phyloP scores from a whole-genome alignment of 495 filamentous ascomycete genomes.

The Xanthoparmelia taractica region DNA sequence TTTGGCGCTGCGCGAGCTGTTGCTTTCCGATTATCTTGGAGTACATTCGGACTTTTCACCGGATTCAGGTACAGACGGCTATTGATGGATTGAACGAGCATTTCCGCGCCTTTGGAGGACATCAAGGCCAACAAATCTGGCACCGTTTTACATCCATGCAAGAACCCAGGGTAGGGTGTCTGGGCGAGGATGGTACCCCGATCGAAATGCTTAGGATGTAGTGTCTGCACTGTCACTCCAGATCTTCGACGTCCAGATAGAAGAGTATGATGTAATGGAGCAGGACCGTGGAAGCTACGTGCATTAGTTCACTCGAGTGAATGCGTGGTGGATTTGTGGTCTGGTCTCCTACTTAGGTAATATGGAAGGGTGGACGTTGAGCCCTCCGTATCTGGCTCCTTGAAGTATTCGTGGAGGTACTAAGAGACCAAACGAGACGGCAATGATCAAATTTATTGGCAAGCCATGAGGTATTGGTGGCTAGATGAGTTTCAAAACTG shows the following conservation, averaged over 20 bases:
- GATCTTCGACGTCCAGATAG: constrained; percentile 48
- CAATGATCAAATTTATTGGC: constrained; percentile 73
- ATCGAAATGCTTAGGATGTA: constrained; percentile 70
- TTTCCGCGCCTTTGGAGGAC: constrained; percentile 44
- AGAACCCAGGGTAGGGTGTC: constrained; percentile 47
- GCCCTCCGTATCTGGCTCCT: constrained; percentile 65
- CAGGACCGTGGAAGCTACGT: constrained; percentile 61
- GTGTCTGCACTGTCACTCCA: constrained; percentile 76
- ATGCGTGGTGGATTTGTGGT: not conserved
- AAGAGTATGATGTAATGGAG: constrained; percentile 72
- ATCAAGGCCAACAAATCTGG: constrained; percentile 36
- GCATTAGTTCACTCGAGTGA: not conserved
- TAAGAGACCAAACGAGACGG: constrained; percentile 92
- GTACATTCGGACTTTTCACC: not conserved
- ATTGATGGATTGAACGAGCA: constrained; percentile 55
- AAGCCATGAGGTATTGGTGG: constrained; percentile 46
- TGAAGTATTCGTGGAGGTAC: constrained; percentile 70
- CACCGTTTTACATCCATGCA: constrained; percentile 40
- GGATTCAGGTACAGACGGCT: constrained; percentile 49
- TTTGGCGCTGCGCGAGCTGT: constrained; percentile 40
- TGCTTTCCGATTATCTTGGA: constrained; percentile 20
- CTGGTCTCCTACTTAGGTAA: constrained; percentile 61
- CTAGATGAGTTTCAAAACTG: constrained; percentile 32
- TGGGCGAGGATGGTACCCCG: constrained; percentile 66
- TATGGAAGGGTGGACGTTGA: constrained; percentile 93